Evolutionary conservation across 352 stramenopile species (phyloP), one percentile per base, ranked within the genome.

Genomic region (Globisporangium cederbergense): DNA sequence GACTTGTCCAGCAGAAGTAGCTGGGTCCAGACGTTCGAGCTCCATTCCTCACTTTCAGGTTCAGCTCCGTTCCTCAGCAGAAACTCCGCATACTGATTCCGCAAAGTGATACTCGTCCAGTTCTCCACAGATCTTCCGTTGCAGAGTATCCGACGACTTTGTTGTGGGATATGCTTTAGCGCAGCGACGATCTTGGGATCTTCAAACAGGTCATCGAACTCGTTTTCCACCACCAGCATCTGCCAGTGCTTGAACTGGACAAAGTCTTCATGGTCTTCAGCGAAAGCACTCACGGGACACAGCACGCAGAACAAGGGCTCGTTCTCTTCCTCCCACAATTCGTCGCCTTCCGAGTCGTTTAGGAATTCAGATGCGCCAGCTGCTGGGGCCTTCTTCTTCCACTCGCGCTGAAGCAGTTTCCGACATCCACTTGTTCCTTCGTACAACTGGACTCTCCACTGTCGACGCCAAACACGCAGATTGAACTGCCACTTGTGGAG

Each of bases 401-500:
- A 93, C 43, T 88, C 72, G 22, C 68, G 75, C 49, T 82, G 83
- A 50, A 84, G 67, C 46, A 72, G 62, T 52, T 71, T 66, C 62
- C 79, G 86, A 58, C 82, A 69, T 16, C 54, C 61, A 45, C 55
- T 32, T 5, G 74, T 65, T 11, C 74, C 72, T 36, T 75, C 65
- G 61, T 93, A 93, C 32, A 93, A 46, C 67, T 93, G 84, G 43
- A 93, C 72, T 52, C 78, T 74, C 42, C 74, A 68, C 25, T 79
- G 64, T 3, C 65, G 62, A 45, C 91, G 74, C 72, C 79, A 90
- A 57, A 79, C 61, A 20, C 78, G 78, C 52, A 96, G 64, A 53
- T 83, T 81, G 64, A 86, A 83, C 34, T 75, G 73, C 88, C 88
- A 96, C 57, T 93, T 94, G 67, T 91, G 83, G 34, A 93, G 63